Base-by-base conservation (phyloP, 2,329 filamentous ascomycete genomes). In the Alternaria longipes region DNA sequence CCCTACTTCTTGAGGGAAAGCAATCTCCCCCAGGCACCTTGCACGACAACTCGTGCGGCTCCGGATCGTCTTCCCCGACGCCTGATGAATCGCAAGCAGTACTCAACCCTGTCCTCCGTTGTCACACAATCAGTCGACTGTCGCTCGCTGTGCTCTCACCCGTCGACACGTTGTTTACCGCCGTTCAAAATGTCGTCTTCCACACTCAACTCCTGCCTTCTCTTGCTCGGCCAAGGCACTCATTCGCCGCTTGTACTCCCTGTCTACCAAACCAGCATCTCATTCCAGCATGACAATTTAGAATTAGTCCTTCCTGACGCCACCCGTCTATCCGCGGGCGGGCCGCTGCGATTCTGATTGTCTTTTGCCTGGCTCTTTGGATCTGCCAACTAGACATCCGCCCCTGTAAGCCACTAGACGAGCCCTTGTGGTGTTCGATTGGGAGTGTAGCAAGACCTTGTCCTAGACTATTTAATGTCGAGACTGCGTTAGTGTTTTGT, bases 301-400 rank as follows among this genome's bases (percentile, higher is more conserved):
- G 63, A 70, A 60, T 63, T 67, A 63, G 62, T 50, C 65, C 56
- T 68, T 62, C 70, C 63, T 64, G 60, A 70, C 65, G 60, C 62
- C 66, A 71, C 65, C 74, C 75, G 74, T 71, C 71, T 69, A 70
- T 68, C 74, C 76, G 74, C 75, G 74, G 72, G 62, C 75, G 74
- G 74, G 62, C 74, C 74, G 76, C 72, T 72, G 72, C 69, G 64
- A 73, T 62, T 62, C 56, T 74, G 68, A 69, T 75, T 75, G 73
- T 51, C 62, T 63, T 59, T 67, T 59, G 60, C 65, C 54, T 67
- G 59, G 60, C 52, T 63, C 51, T 60, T 57, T 60, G 63, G 49
- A 62, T 71, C 68, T 73, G 71, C 71, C 69, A 73, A 65, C 67
- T 67, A 63, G 63, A 56, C 64, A 60, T 56, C 42, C 54, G 56